Evolutionary conservation across 805 yeast genomes (phyloP), one percentile per base, ranked within the genome.

Genomic region (Candida krabiensis): DNA sequence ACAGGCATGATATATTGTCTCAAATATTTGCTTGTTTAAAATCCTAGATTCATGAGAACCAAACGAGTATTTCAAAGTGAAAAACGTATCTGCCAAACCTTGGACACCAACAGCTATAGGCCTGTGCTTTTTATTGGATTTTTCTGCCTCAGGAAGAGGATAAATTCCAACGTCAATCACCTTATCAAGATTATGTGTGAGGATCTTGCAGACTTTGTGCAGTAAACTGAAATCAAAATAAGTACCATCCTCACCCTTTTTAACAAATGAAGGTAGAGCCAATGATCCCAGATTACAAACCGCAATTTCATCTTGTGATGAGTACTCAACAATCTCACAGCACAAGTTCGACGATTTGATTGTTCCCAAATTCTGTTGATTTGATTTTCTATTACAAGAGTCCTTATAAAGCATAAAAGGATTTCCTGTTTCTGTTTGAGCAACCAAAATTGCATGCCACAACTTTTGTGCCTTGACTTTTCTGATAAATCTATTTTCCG

Each of bases 71-170:
- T 95, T 78, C 45, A 91, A 69, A 48, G 75, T 71, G 73, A 87
- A 77, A 63, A 88, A 91, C 2, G 83, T 72, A 63, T 91, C 98
- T 19, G 98, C 96, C 38, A 91, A 71, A 41, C 99, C 99, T 64
- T 91, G 96, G n/a, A 91, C 96, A 50, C 99, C 99, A 16, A 91
- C 66, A n/a, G 97, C 97, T 54, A 91, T 78, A 15, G 99, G 98
- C 53, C 99, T 75, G 63, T 91, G 84, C 56, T 79, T 80, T 71
- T 77, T 66, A 63, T 93, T 91, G 13, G 96, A 86, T 31, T 46
- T 56, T 53, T 72, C 73, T 4, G 98, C 91, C 48, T 79, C 84
- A 37, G 73, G 77, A 17, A 86, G 82, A 4, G 99, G 98, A 60
- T 91, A 91, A 58, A 69, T 72, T 57, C 89, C 86, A 46, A 83